Evolutionary conservation across 2,329 filamentous ascomycete genomes (phyloP), one percentile per base, ranked within the genome.

Genomic region (Colletotrichum australisinense): DNA sequence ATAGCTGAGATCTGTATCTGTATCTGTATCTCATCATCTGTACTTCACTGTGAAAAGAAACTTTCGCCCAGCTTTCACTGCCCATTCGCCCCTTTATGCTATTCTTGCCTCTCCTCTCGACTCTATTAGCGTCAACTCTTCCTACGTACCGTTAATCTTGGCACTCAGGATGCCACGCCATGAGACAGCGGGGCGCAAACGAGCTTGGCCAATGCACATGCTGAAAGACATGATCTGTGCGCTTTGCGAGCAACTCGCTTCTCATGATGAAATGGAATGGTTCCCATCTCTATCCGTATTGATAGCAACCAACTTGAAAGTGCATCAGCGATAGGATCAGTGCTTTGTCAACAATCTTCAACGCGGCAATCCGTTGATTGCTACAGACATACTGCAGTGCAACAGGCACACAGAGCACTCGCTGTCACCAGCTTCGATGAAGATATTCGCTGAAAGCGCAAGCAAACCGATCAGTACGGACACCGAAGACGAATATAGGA

Each of bases 161-260:
- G 68, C 68, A 56, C 56, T 46, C 55, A 67, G 19, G 63, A 42
- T 26, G n/a, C 55, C 55, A 53, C 67, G 62, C 52, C 62, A 59
- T 28, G 16, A 19, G 22, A 35, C 30, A 28, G 63, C 60, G 56
- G 68, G 56, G 42, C 28, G 1, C 14, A 24, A 14, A 30, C 28
- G 42, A 56, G 30, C 42, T 24, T 32, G 38, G 4, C 49, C 42
- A 30, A 49, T 64, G 62, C 28, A 32, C 60, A 24, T 35, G 30
- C 35, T 46, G 8, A 16, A 11, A 42, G 22, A 5, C 6, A n/a
- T 11, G 42, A 49, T 49, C 42, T 59, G 30, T 38, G 57, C 57
- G 19, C 30, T n/a, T 24, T 8, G 57, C n/a, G 5, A 32, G 22
- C 35, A 60, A n/a, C 19, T 49, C 19, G 19, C 19, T n/a, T 49